A percentile compares a stretch with the other conserved stretches of the same genome.
phyloP scores from a whole-genome alignment of 768 basidiomycete species.

The Sporobolomyces roseus region DNA sequence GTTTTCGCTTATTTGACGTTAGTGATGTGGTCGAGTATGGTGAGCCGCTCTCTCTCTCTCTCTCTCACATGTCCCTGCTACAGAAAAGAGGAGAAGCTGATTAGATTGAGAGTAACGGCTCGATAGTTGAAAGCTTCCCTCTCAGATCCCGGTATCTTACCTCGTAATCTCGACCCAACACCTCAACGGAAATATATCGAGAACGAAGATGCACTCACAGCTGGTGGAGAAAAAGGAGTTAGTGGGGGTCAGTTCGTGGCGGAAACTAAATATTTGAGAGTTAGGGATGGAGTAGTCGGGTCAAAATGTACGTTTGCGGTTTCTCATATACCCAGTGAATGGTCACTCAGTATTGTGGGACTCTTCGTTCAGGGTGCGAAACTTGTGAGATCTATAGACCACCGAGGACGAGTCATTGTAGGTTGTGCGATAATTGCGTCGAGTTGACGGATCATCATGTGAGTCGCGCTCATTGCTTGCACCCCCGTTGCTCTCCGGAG shows the following conservation, averaged over 20 bases:
- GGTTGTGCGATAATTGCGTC: conserved; percentile 97
- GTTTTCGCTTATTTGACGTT: conserved; percentile 62
- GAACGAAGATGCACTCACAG: conserved; percentile 44
- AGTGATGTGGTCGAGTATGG: conserved; percentile 72
- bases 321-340: too few species aligned
- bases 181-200: conserved; percentile 47
- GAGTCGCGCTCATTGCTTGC: neutral
- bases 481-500: too few species aligned
- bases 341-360: too few species aligned
- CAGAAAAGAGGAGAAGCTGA: too few species aligned
- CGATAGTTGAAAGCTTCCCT: conserved; percentile 54
- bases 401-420: conserved; percentile 91
- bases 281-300: conserved; percentile 59
- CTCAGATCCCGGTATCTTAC: conserved; percentile 81
- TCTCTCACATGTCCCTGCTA: too few species aligned
- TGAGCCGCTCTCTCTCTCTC: conserved; percentile 48
- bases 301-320: conserved; percentile 38
- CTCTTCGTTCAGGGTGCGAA: conserved; percentile 60
- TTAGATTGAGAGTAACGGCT: too few species aligned
- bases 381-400: conserved; percentile 91
- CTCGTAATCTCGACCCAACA: conserved; percentile 76
- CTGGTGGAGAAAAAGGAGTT: conserved; percentile 50
- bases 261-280: conserved; percentile 54
- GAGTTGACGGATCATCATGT: conserved; percentile 85
- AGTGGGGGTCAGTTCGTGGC: conserved; percentile 57